phyloP scores from a whole-genome alignment of 257 asterid genomes.

The Perilla frutescens region DNA sequence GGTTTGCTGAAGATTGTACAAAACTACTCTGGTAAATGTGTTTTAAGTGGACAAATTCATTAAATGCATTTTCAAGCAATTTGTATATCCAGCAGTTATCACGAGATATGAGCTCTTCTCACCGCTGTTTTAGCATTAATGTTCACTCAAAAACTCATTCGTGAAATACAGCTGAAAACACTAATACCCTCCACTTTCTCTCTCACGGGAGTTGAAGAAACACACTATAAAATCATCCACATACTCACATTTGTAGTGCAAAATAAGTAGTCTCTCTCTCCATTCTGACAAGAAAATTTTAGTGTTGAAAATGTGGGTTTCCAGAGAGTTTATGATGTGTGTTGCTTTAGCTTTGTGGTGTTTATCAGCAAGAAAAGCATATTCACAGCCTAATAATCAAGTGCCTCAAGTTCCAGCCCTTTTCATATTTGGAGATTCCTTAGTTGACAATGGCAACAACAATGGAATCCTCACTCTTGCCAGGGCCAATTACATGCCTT shows the following conservation, averaged over 20 bases:
- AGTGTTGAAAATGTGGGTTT: constrained; percentile 34
- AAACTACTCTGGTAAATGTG: neutral
- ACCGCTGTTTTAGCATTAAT: constrained; percentile 39
- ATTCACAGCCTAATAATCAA: constrained; percentile 45
- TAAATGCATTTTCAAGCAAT: constrained; percentile 8
- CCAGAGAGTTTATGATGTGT: constrained; percentile 37
- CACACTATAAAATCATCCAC: constrained; percentile 33
- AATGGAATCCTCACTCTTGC: constrained; percentile 76
- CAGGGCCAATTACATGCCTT: constrained; percentile 83
- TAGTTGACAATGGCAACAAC: constrained; percentile 92
- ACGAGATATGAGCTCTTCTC: constrained; percentile 51
- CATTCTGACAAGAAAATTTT: neutral
- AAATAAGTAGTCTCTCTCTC: neutral
- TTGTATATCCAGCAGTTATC: constrained; percentile 22
- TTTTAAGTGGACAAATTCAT: neutral
- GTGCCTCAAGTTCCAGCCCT: constrained; percentile 70
- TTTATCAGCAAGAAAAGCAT: constrained; percentile 38
- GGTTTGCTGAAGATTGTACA: too few species aligned
- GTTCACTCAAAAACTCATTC: constrained; percentile 21
- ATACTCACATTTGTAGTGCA: too few species aligned
- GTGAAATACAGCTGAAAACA: constrained; percentile 47
- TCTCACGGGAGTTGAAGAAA: constrained; percentile 39
- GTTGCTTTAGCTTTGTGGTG: constrained; percentile 35
- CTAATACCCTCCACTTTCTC: constrained; percentile 1
- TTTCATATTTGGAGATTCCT: constrained; percentile 83